These are phyloP conservation scores for Blumeria hordei DNA, from an alignment of 2,329 filamentous ascomycete species.

Conservation along the genomic window DNA sequence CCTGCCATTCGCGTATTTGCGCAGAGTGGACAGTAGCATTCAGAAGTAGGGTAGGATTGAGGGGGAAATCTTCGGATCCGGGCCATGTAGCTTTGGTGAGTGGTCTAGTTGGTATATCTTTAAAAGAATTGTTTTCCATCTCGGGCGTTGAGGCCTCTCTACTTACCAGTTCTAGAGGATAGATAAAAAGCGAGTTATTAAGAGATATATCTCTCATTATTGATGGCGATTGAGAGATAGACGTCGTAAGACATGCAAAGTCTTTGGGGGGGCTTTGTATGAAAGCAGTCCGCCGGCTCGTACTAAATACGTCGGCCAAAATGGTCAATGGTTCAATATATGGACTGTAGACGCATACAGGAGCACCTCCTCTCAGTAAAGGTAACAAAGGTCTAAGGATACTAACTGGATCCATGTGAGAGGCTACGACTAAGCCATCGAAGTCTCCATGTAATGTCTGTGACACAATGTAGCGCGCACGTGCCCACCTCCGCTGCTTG, in stretches of 20 bases:
- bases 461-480: slow-evolving; percentile 47
- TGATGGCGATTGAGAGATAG: slow-evolving; percentile 8
- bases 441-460: slow-evolving; percentile 53
- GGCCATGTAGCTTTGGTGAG: no score
- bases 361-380: slow-evolving; percentile 58
- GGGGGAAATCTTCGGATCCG: slow-evolving; percentile 51
- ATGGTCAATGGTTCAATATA: slow-evolving; percentile 55
- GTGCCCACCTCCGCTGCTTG: slow-evolving; percentile 65
- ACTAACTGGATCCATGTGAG: slow-evolving; percentile 54
- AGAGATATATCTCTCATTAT: slow-evolving; percentile 5
- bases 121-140: no score
- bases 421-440: slow-evolving; percentile 62
- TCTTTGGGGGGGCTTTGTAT: slow-evolving; percentile 26
- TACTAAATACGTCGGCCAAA: slow-evolving; percentile 65
- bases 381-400: slow-evolving; percentile 56
- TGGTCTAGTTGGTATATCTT: no score
- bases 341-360: slow-evolving; percentile 66
- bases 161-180: no score
- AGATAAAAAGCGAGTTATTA: no score
- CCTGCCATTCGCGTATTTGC: slow-evolving; percentile 63
- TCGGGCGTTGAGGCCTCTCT: no score
- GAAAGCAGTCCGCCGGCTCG: slow-evolving; percentile 57
- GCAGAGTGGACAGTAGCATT: slow-evolving; percentile 62
- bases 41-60: slow-evolving; percentile 69
- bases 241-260: slow-evolving; percentile 6